Base-by-base conservation (phyloP, 2,329 filamentous ascomycete genomes). In the Neoscytalidium dimidiatum region DNA sequence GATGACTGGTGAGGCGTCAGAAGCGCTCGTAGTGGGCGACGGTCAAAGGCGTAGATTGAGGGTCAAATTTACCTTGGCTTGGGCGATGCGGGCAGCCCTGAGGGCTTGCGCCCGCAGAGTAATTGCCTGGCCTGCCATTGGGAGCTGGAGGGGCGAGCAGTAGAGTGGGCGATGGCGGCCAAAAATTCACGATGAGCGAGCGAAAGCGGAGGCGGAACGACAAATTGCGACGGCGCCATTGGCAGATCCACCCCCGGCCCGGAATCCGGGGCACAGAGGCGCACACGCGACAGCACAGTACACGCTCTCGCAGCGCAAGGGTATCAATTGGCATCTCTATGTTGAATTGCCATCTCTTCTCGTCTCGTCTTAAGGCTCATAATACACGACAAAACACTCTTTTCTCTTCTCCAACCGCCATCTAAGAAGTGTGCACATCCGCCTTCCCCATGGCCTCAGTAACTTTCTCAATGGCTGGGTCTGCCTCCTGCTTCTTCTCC, bases 51-150 rank as follows among this genome's bases (percentile, higher is more conserved):
- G 53, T n/a, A n/a, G 35, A 7, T 38, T 26, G 49, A 19, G 38
- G 53, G 17, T 29, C 14, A 9, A 13, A 71, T 72, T 73, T 52
- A 77, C 75, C 69, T 73, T 74, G 67, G 69, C 71, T 68, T 72
- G 73, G 62, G 69, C 70, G 65, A 70, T 66, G 68, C 74, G 73
- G 46, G 73, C 70, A 28, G 69, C 70, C 68, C 72, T 69, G 51
- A 77, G 66, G 60, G 74, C 69, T 64, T 76, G 72, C 62, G 71
- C 71, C 72, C 74, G 72, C 75, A 78, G 77, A 53, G 68, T 75
- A 43, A 65, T 52, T 31, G 56, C 52, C 48, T 64, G 63, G 46
- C 52, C 53, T 49, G 63, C 63, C 63, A 64, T 64, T 64, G 63
- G 63, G 52, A 53, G 43, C 29, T 52, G 44, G 41, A 13, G 33